Evolutionary conservation across 805 yeast species (phyloP), one percentile per base, ranked within the genome.

Genomic region (Wickerhamiella australiensis): DNA sequence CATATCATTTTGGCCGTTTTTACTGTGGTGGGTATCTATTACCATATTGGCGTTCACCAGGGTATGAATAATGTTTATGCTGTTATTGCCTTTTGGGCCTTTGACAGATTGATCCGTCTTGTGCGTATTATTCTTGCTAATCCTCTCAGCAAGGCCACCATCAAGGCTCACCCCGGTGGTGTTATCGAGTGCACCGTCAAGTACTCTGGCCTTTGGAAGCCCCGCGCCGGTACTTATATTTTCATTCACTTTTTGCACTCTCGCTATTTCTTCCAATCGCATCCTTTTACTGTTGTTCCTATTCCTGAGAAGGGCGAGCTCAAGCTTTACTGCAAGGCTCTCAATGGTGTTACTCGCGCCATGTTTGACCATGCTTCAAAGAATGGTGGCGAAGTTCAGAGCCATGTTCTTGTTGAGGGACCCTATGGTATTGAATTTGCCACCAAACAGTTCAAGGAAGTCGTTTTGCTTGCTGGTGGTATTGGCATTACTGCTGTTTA

Each of bases 81-180:
- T 5, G 61, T 79, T 8, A 70, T 76, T 53, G 78, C 75, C 0
- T 66, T 84, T 9, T 85, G 94, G 94, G 70, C 68, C 2, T 69
- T 76, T 54, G 92, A 85, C 59, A 68, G 86, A 51, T 50, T 77
- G 0, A 57, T 76, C n/a, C 72, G 94, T 56, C 50, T 78, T n/a
- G 65, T 70, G 1, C 71, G 83, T 51, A 62, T 84, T 9, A 15
- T 44, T 3, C 2, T 42, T 13, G 23, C 50, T 13, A 41, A 41
- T 18, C 50, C 50, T 18, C 27, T 47, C 22, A 42, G 46, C 5
- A 37, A 26, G 13, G 45, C 47, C 2, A 26, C 27, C 29, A 20
- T 35, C 35, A 43, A 36, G 40, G 43, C 36, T 6, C 37, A 33
- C 23, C 46, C 45, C 8, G 47, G 31, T 7, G 42, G 37, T 5